Evolutionary conservation across 2,329 filamentous ascomycete genomes (phyloP).

Genomic region (Cytospora leucostoma): DNA sequence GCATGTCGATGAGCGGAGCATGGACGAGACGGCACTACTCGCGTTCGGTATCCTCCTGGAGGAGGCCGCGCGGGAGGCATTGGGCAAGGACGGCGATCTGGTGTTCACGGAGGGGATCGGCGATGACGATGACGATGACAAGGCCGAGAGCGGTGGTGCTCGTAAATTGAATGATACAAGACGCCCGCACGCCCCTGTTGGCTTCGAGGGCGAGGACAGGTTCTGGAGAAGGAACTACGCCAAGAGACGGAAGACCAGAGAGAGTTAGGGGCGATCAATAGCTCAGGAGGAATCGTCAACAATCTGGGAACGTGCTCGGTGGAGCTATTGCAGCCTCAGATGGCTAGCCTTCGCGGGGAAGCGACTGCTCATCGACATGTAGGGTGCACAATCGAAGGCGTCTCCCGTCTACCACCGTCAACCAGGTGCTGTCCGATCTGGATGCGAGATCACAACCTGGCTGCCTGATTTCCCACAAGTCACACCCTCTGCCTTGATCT

Average conservation of each 20-base stretch:
- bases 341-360: not conserved
- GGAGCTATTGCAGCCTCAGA: not conserved
- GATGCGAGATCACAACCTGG: not conserved
- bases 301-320: not conserved
- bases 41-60: conserved; percentile 76
- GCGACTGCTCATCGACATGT: not conserved
- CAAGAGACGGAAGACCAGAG: conserved; percentile 39
- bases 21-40: conserved; percentile 78
- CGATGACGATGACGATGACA: conserved; percentile 28
- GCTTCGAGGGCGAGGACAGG: conserved; percentile 25
- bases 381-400: not conserved
- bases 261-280: not conserved
- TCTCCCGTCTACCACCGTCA: not conserved
- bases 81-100: conserved; percentile 68
- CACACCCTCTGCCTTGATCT: conserved; percentile 2
- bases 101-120: conserved; percentile 66
- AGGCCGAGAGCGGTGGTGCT: not conserved
- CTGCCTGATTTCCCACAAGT: conserved; percentile 8
- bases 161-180: conserved; percentile 10
- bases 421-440: not conserved
- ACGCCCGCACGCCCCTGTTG: conserved; percentile 20
- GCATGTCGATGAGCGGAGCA: conserved; percentile 56
- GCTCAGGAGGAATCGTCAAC: not conserved
- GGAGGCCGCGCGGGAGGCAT: conserved; percentile 61
- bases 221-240: conserved; percentile 31